Conservation (phyloP, 73 alveolate genomes). For the Paramecium octaurelia region DNA sequence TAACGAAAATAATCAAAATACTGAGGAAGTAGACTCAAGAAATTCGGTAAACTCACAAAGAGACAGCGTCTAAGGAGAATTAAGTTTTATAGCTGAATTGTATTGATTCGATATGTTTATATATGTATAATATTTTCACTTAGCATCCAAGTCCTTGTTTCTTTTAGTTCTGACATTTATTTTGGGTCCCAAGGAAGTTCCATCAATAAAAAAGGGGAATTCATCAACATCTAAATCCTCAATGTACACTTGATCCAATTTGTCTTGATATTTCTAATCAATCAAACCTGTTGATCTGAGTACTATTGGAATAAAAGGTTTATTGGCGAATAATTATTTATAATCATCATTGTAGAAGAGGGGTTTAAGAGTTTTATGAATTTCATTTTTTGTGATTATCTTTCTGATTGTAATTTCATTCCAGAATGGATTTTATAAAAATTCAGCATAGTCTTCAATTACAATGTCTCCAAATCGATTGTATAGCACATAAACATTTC, state of each 20-base stretch:
- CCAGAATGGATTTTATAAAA: slow-evolving; percentile 30
- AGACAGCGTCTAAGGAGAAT: background rate
- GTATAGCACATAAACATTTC: background rate
- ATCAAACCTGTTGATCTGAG: background rate
- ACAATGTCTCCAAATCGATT: background rate
- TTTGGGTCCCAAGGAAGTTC: background rate
- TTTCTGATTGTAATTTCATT: slow-evolving; percentile 6
- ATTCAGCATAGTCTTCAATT: slow-evolving; percentile 44
- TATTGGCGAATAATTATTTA: background rate
- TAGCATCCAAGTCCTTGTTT: slow-evolving; percentile 15
- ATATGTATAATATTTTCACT: background rate
- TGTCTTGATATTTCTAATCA: background rate
- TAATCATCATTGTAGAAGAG: background rate
- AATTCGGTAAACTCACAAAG: background rate
- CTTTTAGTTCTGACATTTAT: slow-evolving; percentile 34
- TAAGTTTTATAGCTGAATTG: background rate
- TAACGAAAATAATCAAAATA: background rate
- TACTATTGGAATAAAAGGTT: background rate
- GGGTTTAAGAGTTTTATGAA: background rate
- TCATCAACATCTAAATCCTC: slow-evolving; percentile 48
- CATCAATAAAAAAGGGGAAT: background rate
- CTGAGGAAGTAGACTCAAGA: background rate
- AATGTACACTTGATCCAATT: background rate
- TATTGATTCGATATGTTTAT: background rate
- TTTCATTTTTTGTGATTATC: background rate